Evolutionary conservation across 441 rosid genomes (phyloP), one percentile per base, ranked within the genome.

Genomic region (Euphorbia celastroides): DNA sequence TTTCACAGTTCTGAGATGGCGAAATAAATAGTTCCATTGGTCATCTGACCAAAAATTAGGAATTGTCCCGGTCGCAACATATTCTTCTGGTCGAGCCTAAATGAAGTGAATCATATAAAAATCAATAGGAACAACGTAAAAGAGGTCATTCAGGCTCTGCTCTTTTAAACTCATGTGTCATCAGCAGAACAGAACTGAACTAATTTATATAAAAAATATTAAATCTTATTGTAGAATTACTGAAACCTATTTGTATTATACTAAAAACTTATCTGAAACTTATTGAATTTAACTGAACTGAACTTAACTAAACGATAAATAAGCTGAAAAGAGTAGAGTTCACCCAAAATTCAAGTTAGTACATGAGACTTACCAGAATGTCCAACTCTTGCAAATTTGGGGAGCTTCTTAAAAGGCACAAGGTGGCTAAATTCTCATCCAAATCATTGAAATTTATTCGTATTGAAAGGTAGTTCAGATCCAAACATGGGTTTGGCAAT

Each of bases 331-430:
- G n/a, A n/a, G n/a, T n/a, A n/a, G n/a, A 30, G 59, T 56, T 54
- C 19, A 30, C 44, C 63, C 0, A 38, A 57, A 62, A 2, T 36
- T 26, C 0, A 32, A 9, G 30, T 22, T 20, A 44, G 54, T 48
- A 57, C 17, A 32, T 32, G 46, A 42, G 58, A 64, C 82, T 68
- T 66, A 88, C 89, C 84, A 82, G 69, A 74, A 84, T 81, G 78
- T 85, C 93, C 42, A 88, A 75, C 73, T 88, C 94, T 69, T 80
- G 88, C 48, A 88, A 72, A 63, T 81, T 84, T 3, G 91, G 94
- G 63, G 80, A 75, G 73, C 94, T 86, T 77, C 82, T 82, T 60
- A 84, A 69, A 65, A 88, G 78, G 75, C 91, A 86, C 17, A 79
- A 62, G 58, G 88, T 86, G 74, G 91, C 89, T 17, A 68, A 65